Evolutionary conservation across 371 early-diverging fungal genomes (phyloP), one percentile per base, ranked within the genome.

Genomic region (Blakeslea trispora): DNA sequence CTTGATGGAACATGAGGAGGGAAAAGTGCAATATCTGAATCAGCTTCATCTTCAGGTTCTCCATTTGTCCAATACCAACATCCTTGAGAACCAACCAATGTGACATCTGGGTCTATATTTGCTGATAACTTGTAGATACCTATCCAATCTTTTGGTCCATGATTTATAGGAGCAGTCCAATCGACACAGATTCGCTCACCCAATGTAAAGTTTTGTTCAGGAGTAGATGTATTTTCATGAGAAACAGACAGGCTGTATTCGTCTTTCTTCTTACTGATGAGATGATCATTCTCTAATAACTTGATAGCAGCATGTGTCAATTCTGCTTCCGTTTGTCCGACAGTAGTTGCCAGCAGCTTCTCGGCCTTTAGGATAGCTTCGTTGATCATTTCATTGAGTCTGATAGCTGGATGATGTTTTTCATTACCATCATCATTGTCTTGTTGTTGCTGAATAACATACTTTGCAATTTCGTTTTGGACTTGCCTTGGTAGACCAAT

Each of bases 111-210:
- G 9, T 79, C 72, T 9, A 79, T 68, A 68, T 93, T 92, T 41
- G 84, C 75, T 0, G 76, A 80, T 1, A 89, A 79, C 19, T 79
- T 80, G 65, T 94, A 95, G 6, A 94, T 71, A 19, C 94, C 95
- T 57, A 95, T 83, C 95, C 95, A 94, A 71, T 94, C 94, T 42
- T 79, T 71, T 15, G 75, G 55, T 51, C 85, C 72, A 66, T 82
- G 81, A 57, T 75, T 78, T 53, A 53, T 64, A 22, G 81, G 88
- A 1, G 87, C 91, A 4, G 78, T 77, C 84, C 91, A 92, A 11
- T 59, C 58, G 1, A 91, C 75, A 1, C 59, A 64, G 42, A 92
- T 84, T 11, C 86, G 82, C 56, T 84, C 81, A 14, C 92, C 93
- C 19, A 91, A 74, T 13, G 60, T 58, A 53, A 64, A 77, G 1